A percentile compares a stretch with the other conserved stretches of the same genome.
These are phyloP conservation scores for Saturnispora hagleri DNA, from an alignment of 805 yeast genomes.

Conservation along the genomic window DNA sequence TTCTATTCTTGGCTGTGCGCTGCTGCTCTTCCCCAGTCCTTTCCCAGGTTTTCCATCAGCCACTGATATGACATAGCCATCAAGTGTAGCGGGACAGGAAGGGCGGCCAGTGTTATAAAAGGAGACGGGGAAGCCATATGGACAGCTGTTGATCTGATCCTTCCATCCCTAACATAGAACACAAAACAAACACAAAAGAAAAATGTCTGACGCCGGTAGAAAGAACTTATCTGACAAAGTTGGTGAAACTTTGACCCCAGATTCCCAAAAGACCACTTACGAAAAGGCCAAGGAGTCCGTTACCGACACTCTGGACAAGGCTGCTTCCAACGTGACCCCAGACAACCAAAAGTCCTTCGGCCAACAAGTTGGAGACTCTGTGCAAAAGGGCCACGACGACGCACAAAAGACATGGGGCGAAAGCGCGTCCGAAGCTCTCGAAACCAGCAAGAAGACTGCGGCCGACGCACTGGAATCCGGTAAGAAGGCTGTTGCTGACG, in stretches of 20 bases:
- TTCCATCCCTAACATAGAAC: not conserved
- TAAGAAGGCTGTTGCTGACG: slow-evolving; percentile 38
- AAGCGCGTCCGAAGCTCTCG: slow-evolving; percentile 37
- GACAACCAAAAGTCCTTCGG: slow-evolving; percentile 56
- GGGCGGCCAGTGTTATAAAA: not conserved
- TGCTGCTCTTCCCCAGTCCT: not conserved
- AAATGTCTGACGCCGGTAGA: slow-evolving; percentile 42
- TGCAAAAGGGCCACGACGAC: slow-evolving; percentile 37
- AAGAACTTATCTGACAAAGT: slow-evolving; percentile 64
- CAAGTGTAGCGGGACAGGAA: not conserved
- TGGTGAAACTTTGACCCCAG: slow-evolving; percentile 63
- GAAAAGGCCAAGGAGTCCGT: slow-evolving; percentile 67
- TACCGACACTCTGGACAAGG: slow-evolving; percentile 58
- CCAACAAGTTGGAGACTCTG: slow-evolving; percentile 47
- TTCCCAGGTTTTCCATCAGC: not conserved
- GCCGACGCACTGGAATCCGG: slow-evolving; percentile 39
- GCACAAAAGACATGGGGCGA: slow-evolving; percentile 34
- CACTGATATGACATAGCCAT: not conserved
- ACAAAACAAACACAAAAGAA: slow-evolving; percentile 2
- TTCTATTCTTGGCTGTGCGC: too few relatives aligned
- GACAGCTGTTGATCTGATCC: too few relatives aligned
- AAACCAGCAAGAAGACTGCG: slow-evolving; percentile 39
- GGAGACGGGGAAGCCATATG: not conserved
- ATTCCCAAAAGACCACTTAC: slow-evolving; percentile 52
- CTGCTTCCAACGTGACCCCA: slow-evolving; percentile 53